Evolutionary conservation across 257 asterid genomes (phyloP), one percentile per base, ranked within the genome.

Genomic region (Henckelia pumila): DNA sequence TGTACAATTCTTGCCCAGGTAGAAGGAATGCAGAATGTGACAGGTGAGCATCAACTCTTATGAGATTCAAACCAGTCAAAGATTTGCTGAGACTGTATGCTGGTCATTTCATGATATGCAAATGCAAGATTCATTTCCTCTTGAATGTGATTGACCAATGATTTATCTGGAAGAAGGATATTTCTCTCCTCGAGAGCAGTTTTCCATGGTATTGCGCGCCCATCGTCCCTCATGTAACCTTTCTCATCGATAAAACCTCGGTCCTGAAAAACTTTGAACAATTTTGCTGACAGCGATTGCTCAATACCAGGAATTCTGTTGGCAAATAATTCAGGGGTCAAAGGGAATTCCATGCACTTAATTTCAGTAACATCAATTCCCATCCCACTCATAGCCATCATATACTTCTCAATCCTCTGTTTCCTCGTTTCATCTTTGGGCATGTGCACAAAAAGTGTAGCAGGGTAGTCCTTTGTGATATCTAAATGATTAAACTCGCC

Each of bases 111-210:
- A 83, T 93, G 99, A 84, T 85, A 88, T 1, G 95, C 95, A 85
- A 67, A 93, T 0, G 99, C 99, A 72, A 93, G 95, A 82, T 93
- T 93, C 96, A 93, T 84, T 82, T 93, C 99, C 81, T 93, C 99
- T 64, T 88, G 97, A 76, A 93, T 86, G 77, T 82, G 95, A 67
- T 86, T 81, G 49, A 73, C 80, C 77, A 93, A 33, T 58, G 87
- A 80, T 63, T 79, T 77, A 65, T 84, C 80, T 2, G 86, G 92
- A 67, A 93, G 79, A 69, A 53, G 64, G 75, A 88, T 74, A 37
- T 58, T 76, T 44, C 81, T 80, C 82, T 93, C 84, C 77, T 78
- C 83, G 2, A 88, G 63, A 49, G 85, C 89, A 23, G 74, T 79
- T 71, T 84, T 86, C 99, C 95, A 90, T 5, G 80, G 92, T 66